These are phyloP conservation scores for Leptomonas pyrrhocoris DNA, from an alignment of 208 protist genomes.

Conservation along the genomic window DNA sequence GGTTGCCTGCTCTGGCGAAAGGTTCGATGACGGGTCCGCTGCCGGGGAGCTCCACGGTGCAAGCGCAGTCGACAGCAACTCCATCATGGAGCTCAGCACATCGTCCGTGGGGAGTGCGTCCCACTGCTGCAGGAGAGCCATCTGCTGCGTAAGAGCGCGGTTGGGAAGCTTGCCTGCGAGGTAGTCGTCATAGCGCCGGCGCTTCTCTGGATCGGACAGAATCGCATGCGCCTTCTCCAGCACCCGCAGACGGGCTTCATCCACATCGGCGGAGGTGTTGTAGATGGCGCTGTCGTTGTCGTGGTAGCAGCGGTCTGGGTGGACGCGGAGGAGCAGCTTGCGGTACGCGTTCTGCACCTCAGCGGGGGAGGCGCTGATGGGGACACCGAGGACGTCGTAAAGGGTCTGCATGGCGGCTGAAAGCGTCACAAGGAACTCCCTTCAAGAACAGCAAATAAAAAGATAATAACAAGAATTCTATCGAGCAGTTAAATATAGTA, in stretches of 20 bases:
- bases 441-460: background rate
- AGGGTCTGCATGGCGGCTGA: slow-evolving; percentile 20
- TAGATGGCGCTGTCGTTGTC: slow-evolving; percentile 39
- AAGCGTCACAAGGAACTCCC: background rate
- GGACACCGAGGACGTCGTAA: slow-evolving; percentile 36
- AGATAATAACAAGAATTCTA: too few relatives aligned
- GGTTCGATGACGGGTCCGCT: background rate
- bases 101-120: background rate
- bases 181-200: slow-evolving; percentile 23
- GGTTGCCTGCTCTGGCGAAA: background rate
- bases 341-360: slow-evolving; percentile 25
- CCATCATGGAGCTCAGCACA: slow-evolving; percentile 3
- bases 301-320: slow-evolving; percentile 29
- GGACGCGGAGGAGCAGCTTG: slow-evolving; percentile 15
- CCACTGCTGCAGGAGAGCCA: background rate
- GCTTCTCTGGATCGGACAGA: slow-evolving; percentile 17
- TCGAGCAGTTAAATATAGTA: background rate
- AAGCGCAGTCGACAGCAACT: background rate
- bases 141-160: background rate
- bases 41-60: background rate
- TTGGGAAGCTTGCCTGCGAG: background rate
- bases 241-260: slow-evolving; percentile 5
- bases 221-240: slow-evolving; percentile 16
- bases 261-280: slow-evolving; percentile 8
- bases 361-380: slow-evolving; percentile 19